Base-by-base conservation (phyloP, 192 early-diverging fungal genomes). In the Backusella macrospora region DNA sequence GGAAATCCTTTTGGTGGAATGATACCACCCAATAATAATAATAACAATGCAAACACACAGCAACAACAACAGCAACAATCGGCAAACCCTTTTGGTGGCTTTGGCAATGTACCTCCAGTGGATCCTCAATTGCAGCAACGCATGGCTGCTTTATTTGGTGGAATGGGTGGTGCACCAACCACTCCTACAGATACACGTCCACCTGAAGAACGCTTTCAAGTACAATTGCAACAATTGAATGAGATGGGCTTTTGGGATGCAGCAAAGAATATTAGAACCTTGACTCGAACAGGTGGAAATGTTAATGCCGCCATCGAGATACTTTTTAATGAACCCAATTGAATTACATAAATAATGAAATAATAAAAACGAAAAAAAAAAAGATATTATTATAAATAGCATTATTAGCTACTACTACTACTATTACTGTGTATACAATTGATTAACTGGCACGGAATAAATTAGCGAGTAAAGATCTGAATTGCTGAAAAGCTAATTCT, bases 191-290 rank as follows among this genome's bases (percentile, higher is more conserved):
- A 78, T 65, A 70, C 55, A 21, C 73, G 80, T 49, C 82, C 86
- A n/a, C 90, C 90, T 45, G 90, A 91, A 77, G 86, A 86, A 39
- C 83, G 91, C 15, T 92, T 86, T 73, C 87, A 88, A 78, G 81
- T 83, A 12, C 94, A 98, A 83, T 86, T 97, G 62, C 91, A 92
- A 78, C 92, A 91, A 82, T 81, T 91, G 78, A 93, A 87, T 75
- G 98, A 99, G 37, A 99, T 99, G 98, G 98, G 98, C 18, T 96
- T 99, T 79, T 94, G 83, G 78, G 91, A 96, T 78, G 91, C 91
- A 3, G 83, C 87, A 37, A 91, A 94, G 82, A 99, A 99, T 76
- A 93, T 99, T 71, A 86, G 94, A 46, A 97, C 94, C 0, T 85
- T 99, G 71, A 83, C 86, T 21, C 78, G 88, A 45, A 90, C 94